A percentile compares a stretch with the other conserved stretches of the same genome.
Conservation (phyloP, 768 basidiomycete genomes). For the Leccinum rimulosum region DNA sequence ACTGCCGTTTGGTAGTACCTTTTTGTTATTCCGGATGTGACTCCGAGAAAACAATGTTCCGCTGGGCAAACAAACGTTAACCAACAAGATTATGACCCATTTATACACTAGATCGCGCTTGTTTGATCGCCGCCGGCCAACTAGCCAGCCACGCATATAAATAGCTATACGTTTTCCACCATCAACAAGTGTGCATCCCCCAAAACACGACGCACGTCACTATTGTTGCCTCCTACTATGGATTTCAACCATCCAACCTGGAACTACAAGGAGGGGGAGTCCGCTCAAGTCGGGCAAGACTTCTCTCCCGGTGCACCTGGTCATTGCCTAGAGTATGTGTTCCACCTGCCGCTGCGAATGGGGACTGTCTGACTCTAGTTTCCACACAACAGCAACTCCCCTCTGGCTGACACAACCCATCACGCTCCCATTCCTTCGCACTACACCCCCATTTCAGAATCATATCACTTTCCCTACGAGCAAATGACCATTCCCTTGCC, state of each 20-base stretch:
- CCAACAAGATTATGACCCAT: background rate
- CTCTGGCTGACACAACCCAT: background rate
- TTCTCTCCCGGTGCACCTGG: background rate
- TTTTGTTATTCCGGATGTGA: background rate
- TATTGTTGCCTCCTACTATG: background rate
- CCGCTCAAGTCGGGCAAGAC: background rate
- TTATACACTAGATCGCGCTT: background rate
- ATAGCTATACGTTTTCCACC: background rate
- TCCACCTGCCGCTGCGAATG: background rate
- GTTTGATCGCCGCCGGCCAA: background rate
- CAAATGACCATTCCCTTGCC: background rate
- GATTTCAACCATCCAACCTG: background rate
- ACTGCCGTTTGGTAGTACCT: background rate
- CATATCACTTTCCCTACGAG: background rate
- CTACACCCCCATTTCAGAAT: background rate
- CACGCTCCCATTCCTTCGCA: background rate
- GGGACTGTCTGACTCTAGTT: background rate
- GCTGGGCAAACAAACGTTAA: background rate
- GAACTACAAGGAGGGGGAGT: background rate
- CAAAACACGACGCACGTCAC: background rate
- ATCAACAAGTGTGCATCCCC: background rate
- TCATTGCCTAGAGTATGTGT: conserved; percentile 3
- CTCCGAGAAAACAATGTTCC: background rate
- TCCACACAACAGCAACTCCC: background rate
- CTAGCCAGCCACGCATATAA: background rate